Conservation (phyloP, 176 grass and related monocot species). For the Oryza glumipatula region DNA sequence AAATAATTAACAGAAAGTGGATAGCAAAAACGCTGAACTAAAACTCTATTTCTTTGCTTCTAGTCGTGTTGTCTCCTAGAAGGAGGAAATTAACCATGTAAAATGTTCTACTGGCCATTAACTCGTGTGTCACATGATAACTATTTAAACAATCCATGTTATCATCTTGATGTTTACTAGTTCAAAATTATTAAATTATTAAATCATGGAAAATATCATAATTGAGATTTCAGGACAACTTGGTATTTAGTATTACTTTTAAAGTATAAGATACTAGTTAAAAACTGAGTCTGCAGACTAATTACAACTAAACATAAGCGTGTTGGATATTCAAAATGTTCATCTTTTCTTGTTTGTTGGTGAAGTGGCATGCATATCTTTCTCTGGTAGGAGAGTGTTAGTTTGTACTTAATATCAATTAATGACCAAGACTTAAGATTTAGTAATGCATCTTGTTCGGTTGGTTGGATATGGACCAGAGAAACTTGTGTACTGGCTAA, state of each 20-base stretch:
- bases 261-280: too few species aligned
- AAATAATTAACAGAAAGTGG: background rate
- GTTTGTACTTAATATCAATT: background rate
- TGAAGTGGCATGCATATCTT: background rate
- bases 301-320: background rate
- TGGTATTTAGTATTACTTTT: too few species aligned
- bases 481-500: background rate
- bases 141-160: too few species aligned
- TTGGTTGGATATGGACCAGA: background rate
- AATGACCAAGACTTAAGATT: conserved; percentile 2
- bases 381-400: background rate
- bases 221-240: too few species aligned
- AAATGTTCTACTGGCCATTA: too few species aligned
- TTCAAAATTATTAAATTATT: too few species aligned
- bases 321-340: background rate
- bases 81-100: background rate
- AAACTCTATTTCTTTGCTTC: background rate
- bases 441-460: background rate
- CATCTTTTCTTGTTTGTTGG: background rate
- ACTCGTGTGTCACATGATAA: too few species aligned
- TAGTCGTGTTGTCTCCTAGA: background rate
- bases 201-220: too few species aligned
- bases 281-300: too few species aligned
- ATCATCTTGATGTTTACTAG: too few species aligned
- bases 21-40: background rate